These are phyloP conservation scores for Ganoderma multipileum DNA, from an alignment of 1,284 basidiomycete genomes.

Conservation along the genomic window DNA sequence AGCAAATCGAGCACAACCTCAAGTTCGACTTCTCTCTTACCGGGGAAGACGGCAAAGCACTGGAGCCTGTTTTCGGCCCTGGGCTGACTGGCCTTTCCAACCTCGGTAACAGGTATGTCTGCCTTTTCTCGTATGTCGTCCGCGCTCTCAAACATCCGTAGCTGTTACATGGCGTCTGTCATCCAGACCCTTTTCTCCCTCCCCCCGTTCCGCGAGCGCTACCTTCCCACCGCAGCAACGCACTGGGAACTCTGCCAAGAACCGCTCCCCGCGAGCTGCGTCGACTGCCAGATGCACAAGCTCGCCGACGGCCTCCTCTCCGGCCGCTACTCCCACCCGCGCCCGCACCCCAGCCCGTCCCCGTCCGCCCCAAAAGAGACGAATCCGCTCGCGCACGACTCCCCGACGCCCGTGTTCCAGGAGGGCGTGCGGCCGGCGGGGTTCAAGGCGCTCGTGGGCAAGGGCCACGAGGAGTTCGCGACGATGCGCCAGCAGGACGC, in stretches of 20 bases:
- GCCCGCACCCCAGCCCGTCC: constrained; percentile 39
- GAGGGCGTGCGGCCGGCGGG: constrained; percentile 84
- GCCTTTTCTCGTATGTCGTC: neutral
- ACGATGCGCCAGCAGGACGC: constrained; percentile 99
- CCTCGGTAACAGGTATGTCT: constrained; percentile 85
- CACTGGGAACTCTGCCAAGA: constrained; percentile 77
- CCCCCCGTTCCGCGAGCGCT: constrained; percentile 79
- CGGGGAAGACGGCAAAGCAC: constrained; percentile 86
- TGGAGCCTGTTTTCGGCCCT: constrained; percentile 90
- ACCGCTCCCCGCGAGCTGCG: constrained; percentile 80
- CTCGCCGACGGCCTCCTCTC: constrained; percentile 92
- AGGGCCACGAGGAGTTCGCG: constrained; percentile 93
- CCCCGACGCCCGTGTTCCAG: constrained; percentile 76
- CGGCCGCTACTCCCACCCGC: constrained; percentile 86
- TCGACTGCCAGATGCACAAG: constrained; percentile 96
- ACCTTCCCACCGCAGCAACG: constrained; percentile 58
- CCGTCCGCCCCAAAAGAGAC: constrained; percentile 37
- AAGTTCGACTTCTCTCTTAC: constrained; percentile 96
- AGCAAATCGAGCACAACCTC: constrained; percentile 98
- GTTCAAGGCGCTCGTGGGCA: constrained; percentile 92
- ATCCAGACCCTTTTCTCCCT: constrained; percentile 90
- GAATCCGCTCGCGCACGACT: constrained; percentile 46
- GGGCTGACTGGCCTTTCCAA: constrained; percentile 92
- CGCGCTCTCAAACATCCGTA: constrained; percentile 39
- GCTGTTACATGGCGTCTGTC: constrained; percentile 97